These are phyloP conservation scores for Corynascus novoguineensis DNA, from an alignment of 495 filamentous ascomycete genomes.

Conservation along the genomic window DNA sequence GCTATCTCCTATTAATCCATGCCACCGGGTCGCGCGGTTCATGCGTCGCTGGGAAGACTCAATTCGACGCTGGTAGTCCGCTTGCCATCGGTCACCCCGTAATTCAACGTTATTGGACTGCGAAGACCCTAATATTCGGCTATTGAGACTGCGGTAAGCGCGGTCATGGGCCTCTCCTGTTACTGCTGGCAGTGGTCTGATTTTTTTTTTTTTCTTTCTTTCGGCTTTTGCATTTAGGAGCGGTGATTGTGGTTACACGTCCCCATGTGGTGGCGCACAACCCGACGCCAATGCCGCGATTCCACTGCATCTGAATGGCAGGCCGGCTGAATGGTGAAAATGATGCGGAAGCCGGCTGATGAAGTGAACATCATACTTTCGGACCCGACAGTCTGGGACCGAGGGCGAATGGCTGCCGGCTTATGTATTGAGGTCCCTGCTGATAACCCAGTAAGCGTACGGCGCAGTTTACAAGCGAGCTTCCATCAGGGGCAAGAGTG, in stretches of 20 bases:
- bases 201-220: too few species aligned
- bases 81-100: too few species aligned
- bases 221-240: background rate
- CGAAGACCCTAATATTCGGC: too few species aligned
- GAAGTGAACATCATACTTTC: background rate
- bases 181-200: background rate
- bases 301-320: background rate
- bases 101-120: too few species aligned
- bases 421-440: conserved; percentile 3
- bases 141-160: too few species aligned
- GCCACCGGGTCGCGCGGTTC: background rate
- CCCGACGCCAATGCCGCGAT: background rate
- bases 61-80: too few species aligned
- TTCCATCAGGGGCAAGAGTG: too few species aligned
- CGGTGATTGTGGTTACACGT: background rate
- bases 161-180: too few species aligned
- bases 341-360: conserved; percentile 7
- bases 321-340: conserved; percentile 10
- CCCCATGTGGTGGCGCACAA: background rate
- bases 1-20: background rate
- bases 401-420: background rate
- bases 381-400: conserved; percentile 36
- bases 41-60: background rate
- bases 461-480: too few species aligned
- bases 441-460: too few species aligned